Percentiles rank a stretch among this genome's conserved stretches.
These are phyloP conservation scores for Ceriops zippeliana DNA, from an alignment of 345 rosid genomes.

Conservation along the genomic window DNA sequence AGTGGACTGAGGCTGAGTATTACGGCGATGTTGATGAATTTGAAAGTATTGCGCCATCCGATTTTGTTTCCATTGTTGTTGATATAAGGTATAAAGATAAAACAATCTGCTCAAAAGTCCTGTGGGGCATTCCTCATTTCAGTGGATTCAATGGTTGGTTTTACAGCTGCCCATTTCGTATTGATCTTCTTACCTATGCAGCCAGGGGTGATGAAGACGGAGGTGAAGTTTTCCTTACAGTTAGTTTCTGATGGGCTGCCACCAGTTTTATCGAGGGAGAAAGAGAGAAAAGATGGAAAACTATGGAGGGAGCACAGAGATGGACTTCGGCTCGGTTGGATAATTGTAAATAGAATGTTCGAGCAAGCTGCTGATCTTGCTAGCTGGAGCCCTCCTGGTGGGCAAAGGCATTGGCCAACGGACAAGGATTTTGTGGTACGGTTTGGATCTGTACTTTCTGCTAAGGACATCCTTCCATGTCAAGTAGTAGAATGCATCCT, in stretches of 20 bases:
- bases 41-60: constrained; percentile 48
- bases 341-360: constrained; percentile 56
- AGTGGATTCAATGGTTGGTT: constrained; percentile 65
- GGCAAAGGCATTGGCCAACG: constrained; percentile 82
- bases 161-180: constrained; percentile 63
- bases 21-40: constrained; percentile 54
- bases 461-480: constrained; percentile 57
- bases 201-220: constrained; percentile 44
- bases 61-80: constrained; percentile 62
- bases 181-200: constrained; percentile 52
- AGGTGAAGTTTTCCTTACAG: constrained; percentile 51
- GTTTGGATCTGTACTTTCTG: constrained; percentile 75
- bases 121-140: constrained; percentile 71
- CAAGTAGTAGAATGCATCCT: constrained; percentile 71
- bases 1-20: constrained; percentile 69
- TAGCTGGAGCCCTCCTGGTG: constrained; percentile 77
- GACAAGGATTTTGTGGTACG: constrained; percentile 67
- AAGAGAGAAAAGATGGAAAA: constrained; percentile 68
- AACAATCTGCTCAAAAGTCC: constrained; percentile 57
- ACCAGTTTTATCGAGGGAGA: constrained; percentile 55
- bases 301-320: constrained; percentile 69
- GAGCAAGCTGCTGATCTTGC: constrained; percentile 72
- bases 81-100: constrained; percentile 57
- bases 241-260: constrained; percentile 56
- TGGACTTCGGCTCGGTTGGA: constrained; percentile 71